Conservation (phyloP, 768 basidiomycete species). For the Pseudohyphozyma bogoriensis region DNA sequence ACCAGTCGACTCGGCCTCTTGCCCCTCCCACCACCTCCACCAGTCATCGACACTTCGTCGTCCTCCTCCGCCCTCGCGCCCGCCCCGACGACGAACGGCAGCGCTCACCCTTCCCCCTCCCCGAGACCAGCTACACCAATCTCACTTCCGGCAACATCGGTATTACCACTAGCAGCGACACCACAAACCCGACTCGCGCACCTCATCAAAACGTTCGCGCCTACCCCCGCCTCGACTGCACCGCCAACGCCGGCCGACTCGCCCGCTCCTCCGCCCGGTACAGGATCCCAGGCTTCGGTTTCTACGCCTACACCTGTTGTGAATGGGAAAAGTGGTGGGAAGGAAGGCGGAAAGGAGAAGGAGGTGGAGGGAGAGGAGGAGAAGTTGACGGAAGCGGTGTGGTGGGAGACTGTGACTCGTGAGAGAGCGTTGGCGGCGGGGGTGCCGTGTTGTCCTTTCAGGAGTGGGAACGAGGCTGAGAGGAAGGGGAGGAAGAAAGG, state of each 20-base stretch:
- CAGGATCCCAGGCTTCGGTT: too few species aligned
- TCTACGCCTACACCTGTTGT: too few species aligned
- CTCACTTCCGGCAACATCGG: background rate
- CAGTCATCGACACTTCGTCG: background rate
- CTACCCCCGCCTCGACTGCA: background rate
- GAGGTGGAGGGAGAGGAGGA: too few species aligned
- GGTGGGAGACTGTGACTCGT: constrained; percentile 25
- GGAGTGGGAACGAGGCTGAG: too few species aligned
- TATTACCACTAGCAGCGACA: background rate
- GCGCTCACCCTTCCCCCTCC: background rate
- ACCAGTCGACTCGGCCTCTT: background rate
- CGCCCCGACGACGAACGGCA: background rate
- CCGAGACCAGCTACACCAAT: background rate
- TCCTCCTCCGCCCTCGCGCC: background rate
- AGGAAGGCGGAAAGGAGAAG: too few species aligned
- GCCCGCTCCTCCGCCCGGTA: too few species aligned
- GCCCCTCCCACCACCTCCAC: background rate
- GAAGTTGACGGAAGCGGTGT: constrained; percentile 22
- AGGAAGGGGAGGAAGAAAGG: background rate
- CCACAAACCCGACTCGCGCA: constrained; percentile 1
- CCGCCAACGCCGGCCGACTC: constrained; percentile 10
- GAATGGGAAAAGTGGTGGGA: too few species aligned
- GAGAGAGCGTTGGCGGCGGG: constrained; percentile 5
- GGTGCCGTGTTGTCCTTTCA: constrained; percentile 14
- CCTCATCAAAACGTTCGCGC: constrained; percentile 7